These are phyloP conservation scores for Candida frijolesensis DNA, from an alignment of 1,139 yeast genomes.

Conservation along the genomic window DNA sequence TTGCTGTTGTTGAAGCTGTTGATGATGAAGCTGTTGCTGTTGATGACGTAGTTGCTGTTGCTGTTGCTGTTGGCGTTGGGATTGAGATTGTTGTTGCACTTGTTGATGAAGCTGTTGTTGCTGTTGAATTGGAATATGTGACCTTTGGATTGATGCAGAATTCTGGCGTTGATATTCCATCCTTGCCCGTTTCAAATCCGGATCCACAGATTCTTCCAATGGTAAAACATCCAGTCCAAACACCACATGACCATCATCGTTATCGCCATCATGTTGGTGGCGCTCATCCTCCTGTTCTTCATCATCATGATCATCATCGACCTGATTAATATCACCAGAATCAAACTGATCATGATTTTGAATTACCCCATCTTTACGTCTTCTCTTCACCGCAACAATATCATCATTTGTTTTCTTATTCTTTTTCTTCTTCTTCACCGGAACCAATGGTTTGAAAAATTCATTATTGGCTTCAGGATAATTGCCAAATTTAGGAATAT, in stretches of 20 bases:
- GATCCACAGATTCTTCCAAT: conserved; percentile 32
- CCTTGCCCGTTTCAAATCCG: conserved; percentile 30
- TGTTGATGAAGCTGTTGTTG: not conserved
- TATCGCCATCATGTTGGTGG: not conserved
- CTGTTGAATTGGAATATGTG: conserved; percentile 1
- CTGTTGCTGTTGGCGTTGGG: not conserved
- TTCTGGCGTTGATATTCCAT: conserved; percentile 8
- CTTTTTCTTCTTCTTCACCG: conserved; percentile 18
- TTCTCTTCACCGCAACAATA: not conserved
- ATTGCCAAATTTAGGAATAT: conserved; percentile 35
- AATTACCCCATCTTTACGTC: not conserved
- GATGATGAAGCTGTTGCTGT: not conserved
- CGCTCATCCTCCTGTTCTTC: not conserved
- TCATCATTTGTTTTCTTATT: no score
- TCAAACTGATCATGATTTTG: not conserved
- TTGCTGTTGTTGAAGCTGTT: conserved; percentile 1
- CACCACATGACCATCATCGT: not conserved
- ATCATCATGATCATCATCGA: not conserved
- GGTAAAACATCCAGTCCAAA: conserved; percentile 1
- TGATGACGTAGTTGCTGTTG: not conserved
- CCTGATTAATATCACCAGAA: not conserved
- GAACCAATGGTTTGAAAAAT: conserved; percentile 31
- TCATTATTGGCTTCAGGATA: conserved; percentile 34
- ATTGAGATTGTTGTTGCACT: not conserved
- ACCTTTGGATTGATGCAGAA: not conserved